Evolutionary conservation across 1,284 basidiomycete species (phyloP), one percentile per base, ranked within the genome.

Genomic region (Sphaerobolus stellatus): DNA sequence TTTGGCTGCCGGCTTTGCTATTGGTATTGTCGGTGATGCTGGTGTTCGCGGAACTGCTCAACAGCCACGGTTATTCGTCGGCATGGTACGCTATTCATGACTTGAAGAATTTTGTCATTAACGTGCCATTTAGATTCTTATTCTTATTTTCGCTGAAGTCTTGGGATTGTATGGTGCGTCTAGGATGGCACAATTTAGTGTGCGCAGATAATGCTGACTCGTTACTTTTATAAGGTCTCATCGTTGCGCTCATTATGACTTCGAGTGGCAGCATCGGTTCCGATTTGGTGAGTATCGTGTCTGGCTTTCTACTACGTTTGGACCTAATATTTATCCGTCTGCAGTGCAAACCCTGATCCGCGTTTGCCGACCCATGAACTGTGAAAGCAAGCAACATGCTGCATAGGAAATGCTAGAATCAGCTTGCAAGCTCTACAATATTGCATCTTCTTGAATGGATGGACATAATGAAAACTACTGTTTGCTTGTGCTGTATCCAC

Each of bases 11-110:
- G 93, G 92, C 48, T 93, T 92, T 68, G 92, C 92, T 16, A 93
- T 95, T 64, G 92, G 95, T 60, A 92, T 98, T 67, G 95, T 98
- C 56, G 94, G 96, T 71, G 93, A 98, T 70, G 91, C 95, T 59
- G 92, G 93, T 80, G 92, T 94, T 38, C 80, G 93, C 58, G 90
- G 90, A 55, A 92, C 90, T 57, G 89, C 90, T 38, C 90, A 96
- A 70, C 94, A 98, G 75, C 92, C 93, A 45, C 81, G 92, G 67
- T 79, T 98, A 60, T 98, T 94, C 74, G 95, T 98, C 66, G 92
- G 90, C 67, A 88, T 87, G 86, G 84, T 84, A 28, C 8, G 75
- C 60, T 18, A 6, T 5, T 30, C 7, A 28, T 34, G 14, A 30
- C 38, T 50, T 57, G 22, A 9, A 8, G 45, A 44, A 2, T 18